Conservation (phyloP, 768 basidiomycete species). For the Hebeloma cylindrosporum region DNA sequence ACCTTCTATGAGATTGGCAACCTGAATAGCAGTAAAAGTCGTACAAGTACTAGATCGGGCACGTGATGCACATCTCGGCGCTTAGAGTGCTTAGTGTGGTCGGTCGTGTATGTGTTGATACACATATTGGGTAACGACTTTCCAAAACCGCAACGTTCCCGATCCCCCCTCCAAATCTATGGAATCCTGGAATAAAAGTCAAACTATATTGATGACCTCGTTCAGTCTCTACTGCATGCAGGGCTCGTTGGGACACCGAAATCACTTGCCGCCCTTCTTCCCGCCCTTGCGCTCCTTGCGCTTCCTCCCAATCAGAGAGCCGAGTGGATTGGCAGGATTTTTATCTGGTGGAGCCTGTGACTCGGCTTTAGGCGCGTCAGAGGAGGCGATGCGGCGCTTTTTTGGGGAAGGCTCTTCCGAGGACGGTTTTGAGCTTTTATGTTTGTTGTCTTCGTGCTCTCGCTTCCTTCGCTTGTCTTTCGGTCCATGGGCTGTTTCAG, state of each 20-base stretch:
- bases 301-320: conserved; percentile 79
- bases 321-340: conserved; percentile 42
- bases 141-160: too few species aligned
- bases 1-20: too few species aligned
- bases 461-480: conserved; percentile 16
- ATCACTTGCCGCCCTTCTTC: conserved; percentile 26
- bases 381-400: conserved; percentile 17
- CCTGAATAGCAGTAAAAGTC: too few species aligned
- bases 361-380: conserved; percentile 7
- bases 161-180: too few species aligned
- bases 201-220: too few species aligned
- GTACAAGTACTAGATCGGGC: too few species aligned
- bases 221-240: too few species aligned
- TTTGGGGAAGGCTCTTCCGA: conserved; percentile 18
- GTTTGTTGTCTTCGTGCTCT: conserved; percentile 11
- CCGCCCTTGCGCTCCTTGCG: conserved; percentile 62
- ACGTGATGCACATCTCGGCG: too few species aligned
- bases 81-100: too few species aligned
- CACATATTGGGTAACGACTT: too few species aligned
- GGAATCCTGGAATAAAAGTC: too few species aligned
- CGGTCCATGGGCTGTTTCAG: neutral
- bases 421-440: conserved; percentile 3
- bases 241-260: neutral
- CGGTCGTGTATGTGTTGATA: too few species aligned
- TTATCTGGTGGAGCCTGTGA: conserved; percentile 8